Percentiles rank a stretch among this genome's conserved stretches.
Evolutionary conservation across 495 filamentous ascomycete species (phyloP).

Genomic region (Hypoxylon rickii): DNA sequence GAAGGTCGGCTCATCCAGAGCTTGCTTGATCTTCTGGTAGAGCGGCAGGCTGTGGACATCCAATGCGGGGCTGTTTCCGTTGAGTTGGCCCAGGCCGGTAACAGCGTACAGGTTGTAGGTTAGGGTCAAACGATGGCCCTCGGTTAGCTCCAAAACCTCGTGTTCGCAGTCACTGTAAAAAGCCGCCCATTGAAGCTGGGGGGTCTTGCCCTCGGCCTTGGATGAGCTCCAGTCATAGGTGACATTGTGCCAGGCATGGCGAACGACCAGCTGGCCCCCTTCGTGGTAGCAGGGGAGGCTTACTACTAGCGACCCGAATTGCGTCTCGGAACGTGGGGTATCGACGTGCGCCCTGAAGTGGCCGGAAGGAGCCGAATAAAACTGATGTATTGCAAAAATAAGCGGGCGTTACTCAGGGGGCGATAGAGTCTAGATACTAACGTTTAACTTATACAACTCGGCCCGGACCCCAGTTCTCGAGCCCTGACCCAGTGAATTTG

Average conservation of each 20-base stretch:
- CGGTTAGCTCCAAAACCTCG: slow-evolving; percentile 58
- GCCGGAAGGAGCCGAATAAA: slow-evolving; percentile 57
- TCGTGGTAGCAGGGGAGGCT: slow-evolving; percentile 49
- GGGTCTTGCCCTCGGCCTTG: background rate
- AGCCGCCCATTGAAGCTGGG: slow-evolving; percentile 58
- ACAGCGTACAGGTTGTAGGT: slow-evolving; percentile 63
- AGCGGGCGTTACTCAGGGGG: too few relatives aligned
- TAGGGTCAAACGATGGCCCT: slow-evolving; percentile 59
- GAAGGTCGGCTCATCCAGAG: background rate
- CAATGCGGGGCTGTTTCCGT: background rate
- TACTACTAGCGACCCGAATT: slow-evolving; percentile 60
- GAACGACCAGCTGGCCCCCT: slow-evolving; percentile 35
- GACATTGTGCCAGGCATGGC: slow-evolving; percentile 39
- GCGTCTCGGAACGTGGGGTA: slow-evolving; percentile 49
- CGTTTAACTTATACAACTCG: slow-evolving; percentile 64
- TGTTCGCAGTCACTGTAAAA: slow-evolving; percentile 68
- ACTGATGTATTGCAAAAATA: background rate
- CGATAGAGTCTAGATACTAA: too few relatives aligned
- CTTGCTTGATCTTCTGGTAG: background rate
- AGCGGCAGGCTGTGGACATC: slow-evolving; percentile 1
- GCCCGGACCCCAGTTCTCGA: slow-evolving; percentile 38
- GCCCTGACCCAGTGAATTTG: slow-evolving; percentile 30
- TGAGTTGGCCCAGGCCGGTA: background rate
- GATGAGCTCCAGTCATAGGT: slow-evolving; percentile 55
- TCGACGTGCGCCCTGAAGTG: slow-evolving; percentile 60